Base-by-base conservation (phyloP, 495 filamentous ascomycete genomes). In the Aspergillus sparsus region DNA sequence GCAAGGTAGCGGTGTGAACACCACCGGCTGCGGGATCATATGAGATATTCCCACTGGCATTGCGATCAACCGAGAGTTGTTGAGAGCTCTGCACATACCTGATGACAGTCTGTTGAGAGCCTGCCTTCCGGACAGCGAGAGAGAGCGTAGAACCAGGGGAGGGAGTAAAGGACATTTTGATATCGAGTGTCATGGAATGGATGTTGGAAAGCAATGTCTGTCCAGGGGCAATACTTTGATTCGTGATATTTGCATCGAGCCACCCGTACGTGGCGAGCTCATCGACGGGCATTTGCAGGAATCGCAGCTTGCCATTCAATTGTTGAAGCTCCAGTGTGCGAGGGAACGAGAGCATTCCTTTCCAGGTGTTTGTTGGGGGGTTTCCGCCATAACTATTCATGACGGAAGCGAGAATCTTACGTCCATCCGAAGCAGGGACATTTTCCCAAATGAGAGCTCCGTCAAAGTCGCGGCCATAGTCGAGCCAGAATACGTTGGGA, bases 381-480 rank as follows among this genome's bases (percentile, higher is more conserved):
- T 50, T 36, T 5, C 12, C 15, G 2, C 58, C 58, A 33, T 61
- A 61, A 33, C 51, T 61, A 32, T 61, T 61, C 42, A 50, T 50
- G 1, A 61, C 34, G 0, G 58, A 5, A 6, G 58, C 58, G 52
- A 61, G n/a, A 9, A 61, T 55, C 9, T 32, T 31, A 13, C 58
- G 41, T 0, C 41, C 58, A 55, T 61, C 58, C 1, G 18, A 41
- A 4, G 32, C 15, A 44, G 51, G 58, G 2, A 61, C 58, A 44
- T 61, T 61, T 11, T 50, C 58, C 58, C 58, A 61, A 11, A 27
- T 55, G 6, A 61, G 7, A 0, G 51, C 58, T 5, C 58, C 58
- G 32, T 61, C 58, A 35, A 61, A 61, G 39, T 61, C 58, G 13
- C 58, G 58, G 3, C 58, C 58, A 42, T 55, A 55, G 44, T 61